phyloP scores from a whole-genome alignment of 2,329 filamentous ascomycete genomes.

The Botrytis fragariae region DNA sequence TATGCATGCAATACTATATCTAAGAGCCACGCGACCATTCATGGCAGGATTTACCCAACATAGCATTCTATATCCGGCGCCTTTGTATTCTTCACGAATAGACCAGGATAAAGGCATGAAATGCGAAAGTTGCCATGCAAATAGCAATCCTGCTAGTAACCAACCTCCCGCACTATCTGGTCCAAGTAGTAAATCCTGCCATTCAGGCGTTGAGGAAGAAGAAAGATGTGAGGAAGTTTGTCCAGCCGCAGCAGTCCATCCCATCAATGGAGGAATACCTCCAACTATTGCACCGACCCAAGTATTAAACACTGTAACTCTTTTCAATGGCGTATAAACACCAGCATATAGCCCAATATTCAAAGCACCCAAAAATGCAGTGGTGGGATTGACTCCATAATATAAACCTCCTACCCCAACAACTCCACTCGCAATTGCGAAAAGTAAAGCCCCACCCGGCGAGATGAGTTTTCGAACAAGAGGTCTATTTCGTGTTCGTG shows the following conservation, averaged over 20 bases:
- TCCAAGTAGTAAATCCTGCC: constrained; percentile 75
- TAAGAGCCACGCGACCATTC: constrained; percentile 81
- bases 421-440: constrained; percentile 71
- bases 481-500: constrained; percentile 84
- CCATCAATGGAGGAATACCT: constrained; percentile 93
- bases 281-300: constrained; percentile 94
- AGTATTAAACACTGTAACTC: constrained; percentile 81
- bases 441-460: constrained; percentile 67
- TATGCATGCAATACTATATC: constrained; percentile 83
- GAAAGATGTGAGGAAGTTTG: constrained; percentile 81
- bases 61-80: constrained; percentile 68
- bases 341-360: constrained; percentile 92
- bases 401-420: constrained; percentile 72
- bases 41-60: constrained; percentile 82
- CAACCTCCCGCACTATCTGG: constrained; percentile 73
- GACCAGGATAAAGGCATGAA: constrained; percentile 92
- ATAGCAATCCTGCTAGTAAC: constrained; percentile 79
- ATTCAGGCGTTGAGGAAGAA: constrained; percentile 55
- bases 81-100: constrained; percentile 85
- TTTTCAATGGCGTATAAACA: constrained; percentile 89
- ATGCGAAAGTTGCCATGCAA: constrained; percentile 97
- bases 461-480: constrained; percentile 79
- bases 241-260: constrained; percentile 92
- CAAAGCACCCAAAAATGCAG: constrained; percentile 75
- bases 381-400: constrained; percentile 90